phyloP scores from a whole-genome alignment of 2,329 filamentous ascomycete genomes.

The Colletotrichum agaves region DNA sequence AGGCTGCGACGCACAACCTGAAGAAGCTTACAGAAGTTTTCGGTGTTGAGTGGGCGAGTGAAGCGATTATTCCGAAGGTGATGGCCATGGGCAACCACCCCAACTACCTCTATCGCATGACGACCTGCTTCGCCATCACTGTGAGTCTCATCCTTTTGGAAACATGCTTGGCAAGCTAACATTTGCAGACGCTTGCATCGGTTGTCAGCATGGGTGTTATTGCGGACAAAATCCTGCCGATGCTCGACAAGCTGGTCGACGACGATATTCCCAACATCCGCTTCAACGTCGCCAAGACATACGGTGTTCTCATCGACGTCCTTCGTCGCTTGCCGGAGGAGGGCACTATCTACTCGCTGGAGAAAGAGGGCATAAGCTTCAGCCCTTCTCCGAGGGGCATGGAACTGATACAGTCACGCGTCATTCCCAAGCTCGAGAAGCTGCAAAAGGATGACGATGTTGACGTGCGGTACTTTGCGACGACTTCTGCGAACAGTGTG shows the following conservation, averaged over 20 bases:
- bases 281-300: constrained; percentile 99
- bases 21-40: constrained; percentile 99
- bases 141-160: constrained; percentile 67
- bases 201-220: constrained; percentile 96
- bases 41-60: constrained; percentile 96
- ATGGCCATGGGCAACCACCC: constrained; percentile 98
- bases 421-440: constrained; percentile 92
- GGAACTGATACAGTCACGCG: constrained; percentile 85
- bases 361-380: constrained; percentile 76
- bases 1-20: constrained; percentile 95
- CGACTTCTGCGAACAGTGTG: constrained; percentile 78
- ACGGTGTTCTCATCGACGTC: constrained; percentile 88
- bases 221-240: constrained; percentile 90
- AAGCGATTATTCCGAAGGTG: constrained; percentile 97
- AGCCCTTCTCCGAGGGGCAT: constrained; percentile 77
- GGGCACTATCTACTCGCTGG: constrained; percentile 85
- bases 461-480: constrained; percentile 97
- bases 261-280: constrained; percentile 99
- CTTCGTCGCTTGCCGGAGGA: constrained; percentile 90
- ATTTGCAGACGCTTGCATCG: constrained; percentile 82
- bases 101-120: constrained; percentile 99
- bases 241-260: constrained; percentile 91
- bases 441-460: constrained; percentile 97
- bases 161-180: constrained; percentile 41
- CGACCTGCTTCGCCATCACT: constrained; percentile 98